Evolutionary conservation across 768 basidiomycete species (phyloP).

Genomic region (Porpolomopsis calyptriformis): DNA sequence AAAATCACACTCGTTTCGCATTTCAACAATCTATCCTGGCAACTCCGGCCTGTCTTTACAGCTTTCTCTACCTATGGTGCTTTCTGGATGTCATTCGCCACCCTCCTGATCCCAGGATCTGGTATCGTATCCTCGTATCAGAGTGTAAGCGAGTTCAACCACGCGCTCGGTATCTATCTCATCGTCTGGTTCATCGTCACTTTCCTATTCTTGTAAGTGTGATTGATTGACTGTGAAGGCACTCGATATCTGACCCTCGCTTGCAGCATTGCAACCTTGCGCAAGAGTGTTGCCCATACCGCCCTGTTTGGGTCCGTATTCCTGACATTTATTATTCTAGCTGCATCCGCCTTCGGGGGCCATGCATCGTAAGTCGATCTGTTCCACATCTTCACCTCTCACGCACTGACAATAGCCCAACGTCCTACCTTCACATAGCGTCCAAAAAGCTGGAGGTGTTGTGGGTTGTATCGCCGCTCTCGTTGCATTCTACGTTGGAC

Average conservation of each 20-base stretch:
- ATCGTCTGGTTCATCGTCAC: slow-evolving; percentile 60
- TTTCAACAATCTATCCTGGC: not conserved
- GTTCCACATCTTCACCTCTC: not conserved
- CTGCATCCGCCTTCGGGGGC: slow-evolving; percentile 26
- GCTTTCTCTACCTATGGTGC: slow-evolving; percentile 67
- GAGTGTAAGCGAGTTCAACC: slow-evolving; percentile 22
- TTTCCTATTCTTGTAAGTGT: slow-evolving; percentile 46
- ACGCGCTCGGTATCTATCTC: slow-evolving; percentile 60
- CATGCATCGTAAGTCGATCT: slow-evolving; percentile 21
- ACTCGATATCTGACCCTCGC: not conserved
- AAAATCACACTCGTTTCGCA: not conserved
- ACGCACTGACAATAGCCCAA: slow-evolving; percentile 1
- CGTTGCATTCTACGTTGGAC: slow-evolving; percentile 38
- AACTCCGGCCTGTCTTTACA: too few relatives aligned
- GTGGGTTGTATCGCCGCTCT: slow-evolving; percentile 36
- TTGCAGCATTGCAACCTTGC: slow-evolving; percentile 27
- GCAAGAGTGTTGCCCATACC: slow-evolving; percentile 32
- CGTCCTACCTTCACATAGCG: slow-evolving; percentile 18
- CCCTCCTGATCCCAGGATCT: slow-evolving; percentile 52
- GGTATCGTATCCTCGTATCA: slow-evolving; percentile 46
- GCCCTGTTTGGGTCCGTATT: slow-evolving; percentile 28
- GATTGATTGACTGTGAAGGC: not conserved
- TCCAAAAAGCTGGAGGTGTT: slow-evolving; percentile 34
- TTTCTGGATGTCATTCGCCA: slow-evolving; percentile 74
- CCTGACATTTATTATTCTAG: slow-evolving; percentile 33